Percentiles rank a stretch among this genome's conserved stretches.
phyloP scores from a whole-genome alignment of 177 flowering plant species.

The Vitis hybrid region DNA sequence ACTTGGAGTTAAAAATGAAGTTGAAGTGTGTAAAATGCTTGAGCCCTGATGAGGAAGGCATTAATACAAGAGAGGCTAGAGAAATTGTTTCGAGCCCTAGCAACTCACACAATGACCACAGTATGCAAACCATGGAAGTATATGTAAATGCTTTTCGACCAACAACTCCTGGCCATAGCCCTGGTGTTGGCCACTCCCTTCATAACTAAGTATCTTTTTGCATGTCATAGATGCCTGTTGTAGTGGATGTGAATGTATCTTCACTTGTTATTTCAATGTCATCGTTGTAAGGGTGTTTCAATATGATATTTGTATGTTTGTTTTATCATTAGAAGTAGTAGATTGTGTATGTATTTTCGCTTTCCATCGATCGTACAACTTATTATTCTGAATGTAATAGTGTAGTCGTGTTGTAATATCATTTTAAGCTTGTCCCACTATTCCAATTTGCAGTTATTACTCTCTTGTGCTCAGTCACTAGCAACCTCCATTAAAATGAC shows the following conservation, averaged over 20 bases:
- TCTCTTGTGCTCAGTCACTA: too few relatives aligned
- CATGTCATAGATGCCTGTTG: neutral
- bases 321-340: neutral
- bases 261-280: neutral
- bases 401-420: neutral
- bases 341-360: neutral
- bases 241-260: neutral
- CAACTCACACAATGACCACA: neutral
- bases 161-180: constrained; percentile 41
- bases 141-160: constrained; percentile 26
- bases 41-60: constrained; percentile 2
- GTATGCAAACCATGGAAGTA: neutral
- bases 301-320: too few relatives aligned
- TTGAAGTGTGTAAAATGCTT: neutral
- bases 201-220: constrained; percentile 4
- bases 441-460: too few relatives aligned
- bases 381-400: neutral
- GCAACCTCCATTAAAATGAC: too few relatives aligned
- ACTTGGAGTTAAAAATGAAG: constrained; percentile 3
- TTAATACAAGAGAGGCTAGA: neutral
- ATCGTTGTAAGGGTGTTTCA: too few relatives aligned
- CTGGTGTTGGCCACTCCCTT: constrained; percentile 37
- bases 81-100: neutral
- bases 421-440: neutral
- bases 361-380: neutral